Base-by-base conservation (phyloP, 2,329 filamentous ascomycete species). In the Aureobasidium sp. region DNA sequence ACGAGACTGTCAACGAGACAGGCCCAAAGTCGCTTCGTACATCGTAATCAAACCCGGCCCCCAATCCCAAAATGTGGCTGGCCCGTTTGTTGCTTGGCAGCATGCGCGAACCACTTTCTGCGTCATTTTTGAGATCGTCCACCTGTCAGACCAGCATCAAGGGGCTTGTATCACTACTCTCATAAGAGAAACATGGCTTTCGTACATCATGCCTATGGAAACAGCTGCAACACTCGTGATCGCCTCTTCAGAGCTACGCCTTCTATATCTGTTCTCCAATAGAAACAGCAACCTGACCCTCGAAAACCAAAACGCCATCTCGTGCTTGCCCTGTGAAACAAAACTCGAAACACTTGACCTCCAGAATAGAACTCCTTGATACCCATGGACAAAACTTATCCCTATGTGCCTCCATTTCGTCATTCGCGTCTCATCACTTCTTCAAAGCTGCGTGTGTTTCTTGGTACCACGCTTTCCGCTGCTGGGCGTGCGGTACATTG, bases 41-140 rank as follows among this genome's bases (percentile, higher is more conserved):
- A 58, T 49, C 56, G 56, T 59, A 59, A 59, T 59, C 56, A 48
- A 57, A 42, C 39, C 37, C 39, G 31, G 20, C 41, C 41, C 25
- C 22, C 20, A 41, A 31, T 41, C 34, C 56, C 17, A 34, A 37
- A 56, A 49, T 20, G 56, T 59, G 56, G 56, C 56, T 59, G 56
- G 55, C n/a, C 56, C 56, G 31, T 48, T 59, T 59, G 44, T n/a
- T 39, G 27, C 56, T 48, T 59, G 44, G 44, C 56, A 22, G 15
- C 29, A 57, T 47, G 41, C 25, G 31, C 31, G 31, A 58, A 58
- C 41, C 42, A 39, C 22, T 58, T 25, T 47, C 55, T 31, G 42
- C 55, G 41, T 58, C 55, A 48, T 47, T 47, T 44, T 25, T 11
- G 9, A 20, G 5, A 22, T 9, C 39, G 8, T n/a, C 17, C 36